phyloP scores from a whole-genome alignment of 495 filamentous ascomycete genomes.

The Corynascus novoguineensis region DNA sequence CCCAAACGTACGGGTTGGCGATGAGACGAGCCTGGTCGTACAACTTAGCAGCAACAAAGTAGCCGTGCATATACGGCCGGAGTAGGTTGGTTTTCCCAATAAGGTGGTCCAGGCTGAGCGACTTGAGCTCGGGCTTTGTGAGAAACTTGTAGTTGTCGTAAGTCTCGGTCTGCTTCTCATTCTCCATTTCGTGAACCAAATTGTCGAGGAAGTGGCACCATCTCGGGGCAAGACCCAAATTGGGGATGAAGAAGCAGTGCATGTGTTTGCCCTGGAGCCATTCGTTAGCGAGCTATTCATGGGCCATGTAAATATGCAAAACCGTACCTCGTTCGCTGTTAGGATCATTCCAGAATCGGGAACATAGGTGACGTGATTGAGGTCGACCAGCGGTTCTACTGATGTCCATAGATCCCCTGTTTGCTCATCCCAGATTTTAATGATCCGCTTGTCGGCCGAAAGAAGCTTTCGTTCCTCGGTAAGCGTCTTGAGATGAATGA shows the following conservation, averaged over 20 bases:
- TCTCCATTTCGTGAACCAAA: constrained; percentile 97
- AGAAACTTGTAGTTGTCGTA: constrained; percentile 99
- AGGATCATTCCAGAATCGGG: constrained; percentile 85
- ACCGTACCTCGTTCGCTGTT: constrained; percentile 90
- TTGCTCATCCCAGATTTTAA: constrained; percentile 89
- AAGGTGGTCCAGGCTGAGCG: constrained; percentile 77
- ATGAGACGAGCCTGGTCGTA: constrained; percentile 95
- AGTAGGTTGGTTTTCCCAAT: constrained; percentile 81
- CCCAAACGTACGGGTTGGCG: constrained; percentile 84
- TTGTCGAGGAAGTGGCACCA: constrained; percentile 98
- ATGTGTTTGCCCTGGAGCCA: constrained; percentile 38
- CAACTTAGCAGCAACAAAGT: constrained; percentile 86
- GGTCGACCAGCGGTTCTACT: constrained; percentile 87
- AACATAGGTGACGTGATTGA: constrained; percentile 86
- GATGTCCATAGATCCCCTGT: constrained; percentile 86
- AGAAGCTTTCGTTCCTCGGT: constrained; percentile 82
- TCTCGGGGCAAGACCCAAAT: constrained; percentile 74
- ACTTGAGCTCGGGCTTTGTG: constrained; percentile 72
- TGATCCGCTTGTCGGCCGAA: constrained; percentile 87
- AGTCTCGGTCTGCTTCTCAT: constrained; percentile 62
- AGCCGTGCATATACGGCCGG: constrained; percentile 96
- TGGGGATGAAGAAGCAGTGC: constrained; percentile 94
- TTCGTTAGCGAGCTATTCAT: background rate
- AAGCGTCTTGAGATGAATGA: constrained; percentile 77
- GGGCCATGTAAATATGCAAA: constrained; percentile 30